These are phyloP conservation scores for Coemansia asiatica DNA, from an alignment of 192 early-diverging fungal species.

Conservation along the genomic window DNA sequence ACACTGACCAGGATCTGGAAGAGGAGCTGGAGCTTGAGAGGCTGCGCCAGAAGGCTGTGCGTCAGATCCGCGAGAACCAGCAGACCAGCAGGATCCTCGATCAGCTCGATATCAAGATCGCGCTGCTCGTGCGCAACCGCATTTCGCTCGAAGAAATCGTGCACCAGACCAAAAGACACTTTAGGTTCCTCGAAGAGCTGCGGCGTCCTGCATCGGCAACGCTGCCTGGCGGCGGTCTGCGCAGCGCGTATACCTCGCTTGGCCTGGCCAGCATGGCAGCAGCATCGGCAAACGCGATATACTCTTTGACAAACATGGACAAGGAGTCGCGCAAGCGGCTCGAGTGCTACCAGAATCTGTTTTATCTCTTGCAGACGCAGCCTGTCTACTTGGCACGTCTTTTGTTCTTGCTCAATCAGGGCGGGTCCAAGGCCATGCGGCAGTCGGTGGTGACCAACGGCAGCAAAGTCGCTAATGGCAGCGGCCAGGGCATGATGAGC, in stretches of 20 bases:
- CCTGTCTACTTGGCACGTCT: conserved; percentile 85
- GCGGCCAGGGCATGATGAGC: background rate
- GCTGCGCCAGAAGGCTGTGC: conserved; percentile 81
- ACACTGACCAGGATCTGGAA: conserved; percentile 89
- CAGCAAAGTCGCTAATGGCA: background rate
- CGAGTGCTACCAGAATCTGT: conserved; percentile 88
- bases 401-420: conserved; percentile 88
- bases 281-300: conserved; percentile 36
- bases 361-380: conserved; percentile 97
- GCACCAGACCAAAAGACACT: conserved; percentile 54
- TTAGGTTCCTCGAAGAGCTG: conserved; percentile 53
- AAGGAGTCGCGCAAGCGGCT: conserved; percentile 77
- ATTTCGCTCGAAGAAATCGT: conserved; percentile 95
- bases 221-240: conserved; percentile 18
- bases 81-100: conserved; percentile 74
- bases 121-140: conserved; percentile 91
- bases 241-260: conserved; percentile 24
- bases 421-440: conserved; percentile 58
- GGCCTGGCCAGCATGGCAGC: conserved; percentile 19
- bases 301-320: conserved; percentile 78
- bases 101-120: conserved; percentile 95
- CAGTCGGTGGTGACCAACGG: conserved; percentile 31
- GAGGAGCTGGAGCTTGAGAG: conserved; percentile 88
- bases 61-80: conserved; percentile 87
- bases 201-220: conserved; percentile 40